Evolutionary conservation across 2,329 filamentous ascomycete genomes (phyloP), one percentile per base, ranked within the genome.

Genomic region (Davidsoniella eucalypti): DNA sequence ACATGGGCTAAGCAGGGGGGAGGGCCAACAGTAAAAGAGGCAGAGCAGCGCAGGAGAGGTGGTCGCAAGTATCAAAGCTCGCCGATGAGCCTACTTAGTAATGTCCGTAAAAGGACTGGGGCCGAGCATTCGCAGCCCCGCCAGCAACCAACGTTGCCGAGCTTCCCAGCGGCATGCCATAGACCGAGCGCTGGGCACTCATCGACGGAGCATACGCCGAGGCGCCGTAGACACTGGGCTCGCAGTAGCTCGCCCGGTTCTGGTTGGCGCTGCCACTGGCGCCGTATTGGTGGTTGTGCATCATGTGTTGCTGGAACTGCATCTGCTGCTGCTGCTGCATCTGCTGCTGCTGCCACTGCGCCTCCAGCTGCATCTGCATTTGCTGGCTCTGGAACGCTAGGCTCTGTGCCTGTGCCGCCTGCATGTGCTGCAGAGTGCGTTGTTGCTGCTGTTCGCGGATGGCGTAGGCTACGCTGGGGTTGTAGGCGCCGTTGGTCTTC

Each of bases 401-500:
- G 5, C 62, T 61, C 47, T 63, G 60, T n/a, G 45, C 45, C 33
- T 53, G 51, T 17, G 51, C 51, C 33, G 44, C 26, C 38, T 49
- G 38, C 51, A 53, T 53, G 33, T 53, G 51, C 23, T 53, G 47
- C 18, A 53, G 46, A 16, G 44, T 47, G 21, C 61, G 58, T 43
- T 62, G 73, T 49, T 79, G 74, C 58, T 84, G 78, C 25, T 79
- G 71, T 61, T 83, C 79, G 42, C 72, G 70, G 58, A 87, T 85
- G 0, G 82, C 84, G 54, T 84, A 73, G 56, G 87, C 80, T 6
- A 87, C 82, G 53, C 80, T 76, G 52, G 81, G 78, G 42, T 79
- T 81, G 52, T 81, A 78, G 53, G 80, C 66, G 0, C 81, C 81
- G 52, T 82, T 73, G 14, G 47, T 47, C 58, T 76, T 84, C 64